Evolutionary conservation across 345 rosid species (phyloP).

Genomic region (Eucalyptus cladocalyx): DNA sequence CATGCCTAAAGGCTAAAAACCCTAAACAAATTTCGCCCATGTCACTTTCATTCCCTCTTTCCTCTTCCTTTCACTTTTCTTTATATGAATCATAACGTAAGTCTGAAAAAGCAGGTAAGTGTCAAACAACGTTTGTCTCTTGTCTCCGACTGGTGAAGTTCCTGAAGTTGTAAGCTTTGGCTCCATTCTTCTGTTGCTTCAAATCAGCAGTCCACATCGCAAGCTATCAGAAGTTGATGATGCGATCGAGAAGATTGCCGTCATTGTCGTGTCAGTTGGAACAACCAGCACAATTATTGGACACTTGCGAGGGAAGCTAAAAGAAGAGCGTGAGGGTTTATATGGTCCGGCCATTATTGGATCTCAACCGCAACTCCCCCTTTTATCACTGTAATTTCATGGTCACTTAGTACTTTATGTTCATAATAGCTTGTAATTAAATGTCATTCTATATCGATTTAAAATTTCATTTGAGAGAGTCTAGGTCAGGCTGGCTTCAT

Average conservation of each 20-base stretch:
- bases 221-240: background rate
- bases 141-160: background rate
- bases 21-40: background rate
- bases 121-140: background rate
- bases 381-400: background rate
- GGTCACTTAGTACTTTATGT: background rate
- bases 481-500: background rate
- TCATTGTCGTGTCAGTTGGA: background rate
- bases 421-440: background rate
- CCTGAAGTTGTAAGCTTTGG: background rate
- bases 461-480: background rate
- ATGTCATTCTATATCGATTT: background rate
- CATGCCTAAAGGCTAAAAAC: background rate
- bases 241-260: background rate
- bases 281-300: slow-evolving; percentile 25
- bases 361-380: slow-evolving; percentile 6
- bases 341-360: background rate
- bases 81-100: background rate
- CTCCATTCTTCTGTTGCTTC: background rate
- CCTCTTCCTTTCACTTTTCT: background rate
- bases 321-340: background rate
- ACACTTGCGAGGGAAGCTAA: slow-evolving; percentile 17
- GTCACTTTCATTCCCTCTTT: background rate
- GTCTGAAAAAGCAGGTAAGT: background rate
- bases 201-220: background rate